Evolutionary conservation across 345 rosid species (phyloP).

Genomic region (Populus pruinosa): DNA sequence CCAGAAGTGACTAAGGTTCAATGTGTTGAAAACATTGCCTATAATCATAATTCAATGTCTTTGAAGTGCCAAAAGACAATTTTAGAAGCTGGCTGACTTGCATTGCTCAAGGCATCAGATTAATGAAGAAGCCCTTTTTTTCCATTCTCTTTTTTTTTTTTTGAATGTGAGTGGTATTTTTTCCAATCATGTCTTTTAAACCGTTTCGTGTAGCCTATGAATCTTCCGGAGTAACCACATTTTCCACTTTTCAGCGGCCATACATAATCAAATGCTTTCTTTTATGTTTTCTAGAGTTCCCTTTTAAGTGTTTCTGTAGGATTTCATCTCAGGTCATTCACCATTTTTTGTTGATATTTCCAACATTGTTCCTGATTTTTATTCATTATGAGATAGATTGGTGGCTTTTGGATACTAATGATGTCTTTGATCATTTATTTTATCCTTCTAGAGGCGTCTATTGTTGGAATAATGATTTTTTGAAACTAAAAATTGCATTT

Average conservation of each 20-base stretch:
- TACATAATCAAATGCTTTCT: neutral
- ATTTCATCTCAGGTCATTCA: neutral
- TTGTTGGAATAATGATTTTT: neutral
- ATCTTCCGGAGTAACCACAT: neutral
- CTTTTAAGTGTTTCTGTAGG: neutral
- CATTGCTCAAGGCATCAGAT: neutral
- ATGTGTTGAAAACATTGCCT: neutral
- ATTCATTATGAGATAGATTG: neutral
- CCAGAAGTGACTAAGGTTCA: neutral
- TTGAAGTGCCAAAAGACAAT: neutral
- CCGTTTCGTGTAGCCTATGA: neutral
- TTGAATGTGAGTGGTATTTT: neutral
- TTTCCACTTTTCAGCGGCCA: neutral
- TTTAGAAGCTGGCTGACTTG: neutral
- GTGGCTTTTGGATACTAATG: neutral
- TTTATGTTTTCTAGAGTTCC: neutral
- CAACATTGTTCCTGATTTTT: neutral
- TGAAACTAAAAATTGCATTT: neutral
- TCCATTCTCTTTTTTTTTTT: too few relatives aligned
- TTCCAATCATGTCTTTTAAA: neutral
- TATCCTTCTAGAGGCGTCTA: neutral
- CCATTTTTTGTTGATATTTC: neutral
- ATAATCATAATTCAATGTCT: neutral
- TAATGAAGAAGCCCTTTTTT: neutral
- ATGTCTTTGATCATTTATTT: neutral